A percentile compares a stretch with the other conserved stretches of the same genome.
Evolutionary conservation across 1,139 yeast genomes (phyloP).

Genomic region (Petasospora fabianii): DNA sequence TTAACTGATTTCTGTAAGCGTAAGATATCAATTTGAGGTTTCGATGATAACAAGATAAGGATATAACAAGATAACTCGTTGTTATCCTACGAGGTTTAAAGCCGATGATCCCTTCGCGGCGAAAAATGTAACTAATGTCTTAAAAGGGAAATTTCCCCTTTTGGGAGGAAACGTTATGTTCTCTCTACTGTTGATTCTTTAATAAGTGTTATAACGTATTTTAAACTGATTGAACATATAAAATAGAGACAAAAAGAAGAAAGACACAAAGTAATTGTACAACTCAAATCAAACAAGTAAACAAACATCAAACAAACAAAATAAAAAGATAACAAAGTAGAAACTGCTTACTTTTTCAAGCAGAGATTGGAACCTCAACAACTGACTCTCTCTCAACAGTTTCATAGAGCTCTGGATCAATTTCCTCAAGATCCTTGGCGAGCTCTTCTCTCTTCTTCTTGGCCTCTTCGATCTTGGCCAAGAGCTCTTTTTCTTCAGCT

Average conservation of each 20-base stretch:
- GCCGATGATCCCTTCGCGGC: too few relatives aligned
- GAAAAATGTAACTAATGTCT: too few relatives aligned
- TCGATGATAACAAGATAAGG: too few relatives aligned
- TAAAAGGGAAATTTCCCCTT: too few relatives aligned
- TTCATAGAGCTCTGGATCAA: conserved; percentile 16
- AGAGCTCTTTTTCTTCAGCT: conserved; percentile 2
- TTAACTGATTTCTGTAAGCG: neutral
- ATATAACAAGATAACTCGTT: too few relatives aligned
- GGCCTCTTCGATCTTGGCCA: conserved; percentile 10
- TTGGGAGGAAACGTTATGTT: too few relatives aligned
- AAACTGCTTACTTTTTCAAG: neutral
- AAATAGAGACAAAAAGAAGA: too few relatives aligned
- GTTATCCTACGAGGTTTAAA: too few relatives aligned
- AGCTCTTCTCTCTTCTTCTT: conserved; percentile 17
- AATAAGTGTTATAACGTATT: too few relatives aligned
- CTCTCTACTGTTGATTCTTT: too few relatives aligned
- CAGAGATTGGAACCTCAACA: conserved; percentile 12
- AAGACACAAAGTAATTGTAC: neutral
- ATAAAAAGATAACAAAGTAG: neutral
- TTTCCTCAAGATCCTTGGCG: conserved; percentile 15
- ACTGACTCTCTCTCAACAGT: conserved; percentile 20
- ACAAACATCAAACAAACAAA: neutral
- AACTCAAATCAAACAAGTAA: neutral
- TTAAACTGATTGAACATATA: too few relatives aligned
- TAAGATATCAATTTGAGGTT: too few relatives aligned